These are phyloP conservation scores for Monilinia polystroma DNA, from an alignment of 2,329 filamentous ascomycete genomes.

Conservation along the genomic window DNA sequence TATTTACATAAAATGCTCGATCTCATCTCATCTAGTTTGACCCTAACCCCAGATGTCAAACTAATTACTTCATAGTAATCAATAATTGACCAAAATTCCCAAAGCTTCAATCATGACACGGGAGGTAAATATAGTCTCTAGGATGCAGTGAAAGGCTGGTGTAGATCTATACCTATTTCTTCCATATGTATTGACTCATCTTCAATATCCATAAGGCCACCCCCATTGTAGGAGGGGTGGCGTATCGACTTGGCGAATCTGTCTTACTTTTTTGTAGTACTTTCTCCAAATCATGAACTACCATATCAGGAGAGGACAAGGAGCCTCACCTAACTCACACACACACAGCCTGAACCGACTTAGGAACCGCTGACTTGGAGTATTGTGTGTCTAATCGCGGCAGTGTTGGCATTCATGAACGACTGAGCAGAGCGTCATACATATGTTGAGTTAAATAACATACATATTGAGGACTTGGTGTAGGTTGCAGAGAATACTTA, in stretches of 20 bases:
- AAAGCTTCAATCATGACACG: neutral
- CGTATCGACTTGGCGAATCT: neutral
- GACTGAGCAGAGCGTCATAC: neutral
- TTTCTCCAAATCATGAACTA: neutral
- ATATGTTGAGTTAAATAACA: neutral
- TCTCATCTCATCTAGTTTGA: neutral
- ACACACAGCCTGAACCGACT: neutral
- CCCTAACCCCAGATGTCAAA: neutral
- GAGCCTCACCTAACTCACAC: neutral
- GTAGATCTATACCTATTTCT: neutral
- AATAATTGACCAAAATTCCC: neutral
- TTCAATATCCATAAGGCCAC: neutral
- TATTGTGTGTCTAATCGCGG: neutral
- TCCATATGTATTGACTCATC: neutral
- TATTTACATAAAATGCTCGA: neutral
- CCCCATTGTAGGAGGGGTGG: slow-evolving; percentile 1
- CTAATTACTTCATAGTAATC: neutral
- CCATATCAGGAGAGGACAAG: neutral
- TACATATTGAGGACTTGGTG: neutral
- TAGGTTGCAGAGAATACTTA: neutral
- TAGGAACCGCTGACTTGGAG: neutral
- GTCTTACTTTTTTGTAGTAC: neutral
- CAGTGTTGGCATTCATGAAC: neutral
- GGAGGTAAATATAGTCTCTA: neutral
- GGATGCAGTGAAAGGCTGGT: too few relatives aligned